Conservation (phyloP, 139 green algal genomes). For the Gonium pectorale region DNA sequence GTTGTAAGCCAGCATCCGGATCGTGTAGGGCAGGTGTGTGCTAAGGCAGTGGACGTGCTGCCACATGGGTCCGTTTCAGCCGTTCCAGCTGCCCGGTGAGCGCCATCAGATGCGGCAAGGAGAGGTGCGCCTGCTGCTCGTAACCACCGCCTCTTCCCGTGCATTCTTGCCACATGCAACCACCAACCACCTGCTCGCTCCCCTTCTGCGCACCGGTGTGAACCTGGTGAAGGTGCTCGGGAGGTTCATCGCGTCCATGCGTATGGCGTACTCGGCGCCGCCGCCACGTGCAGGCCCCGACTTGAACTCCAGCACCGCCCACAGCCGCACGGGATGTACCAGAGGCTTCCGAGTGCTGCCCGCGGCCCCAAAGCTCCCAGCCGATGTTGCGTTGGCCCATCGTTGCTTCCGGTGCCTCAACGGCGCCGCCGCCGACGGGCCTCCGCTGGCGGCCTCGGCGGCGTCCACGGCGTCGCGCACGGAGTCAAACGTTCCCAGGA, state of each 20-base stretch:
- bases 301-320: constrained; percentile 56
- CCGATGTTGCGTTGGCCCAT: background rate
- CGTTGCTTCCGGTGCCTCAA: background rate
- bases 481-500: constrained; percentile 16
- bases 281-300: constrained; percentile 7
- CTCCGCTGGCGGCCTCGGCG: background rate
- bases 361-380: background rate
- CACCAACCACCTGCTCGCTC: background rate
- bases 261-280: constrained; percentile 54
- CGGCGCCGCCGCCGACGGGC: background rate
- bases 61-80: background rate
- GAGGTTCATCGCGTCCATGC: constrained; percentile 51
- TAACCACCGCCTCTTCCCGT: background rate
- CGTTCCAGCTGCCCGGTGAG: background rate
- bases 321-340: background rate
- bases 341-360: background rate
- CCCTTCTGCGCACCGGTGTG: background rate
- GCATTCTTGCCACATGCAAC: background rate
- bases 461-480: background rate
- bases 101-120: background rate
- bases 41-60: background rate
- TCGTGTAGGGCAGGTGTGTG: background rate
- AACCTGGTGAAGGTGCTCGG: constrained; percentile 38
- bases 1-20: background rate
- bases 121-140: background rate